Base-by-base conservation (phyloP, 2,329 filamentous ascomycete genomes). In the Trichoderma breve region DNA sequence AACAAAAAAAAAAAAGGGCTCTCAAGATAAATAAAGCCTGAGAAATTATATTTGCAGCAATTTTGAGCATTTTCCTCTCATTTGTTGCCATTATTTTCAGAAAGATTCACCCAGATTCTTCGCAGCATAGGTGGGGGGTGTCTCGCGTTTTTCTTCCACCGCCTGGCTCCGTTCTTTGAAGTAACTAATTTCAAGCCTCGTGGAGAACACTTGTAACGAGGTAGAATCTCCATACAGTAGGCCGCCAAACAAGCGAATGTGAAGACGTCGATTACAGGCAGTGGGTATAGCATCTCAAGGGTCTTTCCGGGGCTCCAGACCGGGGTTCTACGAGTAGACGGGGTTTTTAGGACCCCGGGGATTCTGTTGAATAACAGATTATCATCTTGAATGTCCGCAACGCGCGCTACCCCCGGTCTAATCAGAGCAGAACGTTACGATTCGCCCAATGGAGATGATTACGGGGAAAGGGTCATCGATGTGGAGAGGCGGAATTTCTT, bases 291-390 rank as follows among this genome's bases (percentile, higher is more conserved):
- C 28, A 60, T 61, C 57, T 69, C 39, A 47, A 70, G 67, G 53
- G 34, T 61, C 43, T 69, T 69, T 69, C 57, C 24, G 67, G 55
- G 64, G 32, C 64, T 67, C 64, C 64, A 67, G 47, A 57, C 47
- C 51, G 64, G 67, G 67, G 26, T 70, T n/a, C 28, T 51, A n/a
- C n/a, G n/a, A n/a, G n/a, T n/a, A 18, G n/a, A 43, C 39, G 63
- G 47, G 66, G 66, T 53, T 69, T 28, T 30, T 51, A 14, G 21
- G 15, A 47, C 65, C 55, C 55, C 53, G 30, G 39, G 21, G 24
- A 36, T 62, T 70, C 57, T 26, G 28, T 70, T 70, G 67, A 70
- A 62, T 70, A 70, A 70, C 21, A 36, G 30, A 47, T 53, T 70
- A 43, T 47, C 57, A 53, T 53, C 43, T 60, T 51, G 36, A 53